Conservation (phyloP, 257 asterid genomes). For the Solanum rostratum region DNA sequence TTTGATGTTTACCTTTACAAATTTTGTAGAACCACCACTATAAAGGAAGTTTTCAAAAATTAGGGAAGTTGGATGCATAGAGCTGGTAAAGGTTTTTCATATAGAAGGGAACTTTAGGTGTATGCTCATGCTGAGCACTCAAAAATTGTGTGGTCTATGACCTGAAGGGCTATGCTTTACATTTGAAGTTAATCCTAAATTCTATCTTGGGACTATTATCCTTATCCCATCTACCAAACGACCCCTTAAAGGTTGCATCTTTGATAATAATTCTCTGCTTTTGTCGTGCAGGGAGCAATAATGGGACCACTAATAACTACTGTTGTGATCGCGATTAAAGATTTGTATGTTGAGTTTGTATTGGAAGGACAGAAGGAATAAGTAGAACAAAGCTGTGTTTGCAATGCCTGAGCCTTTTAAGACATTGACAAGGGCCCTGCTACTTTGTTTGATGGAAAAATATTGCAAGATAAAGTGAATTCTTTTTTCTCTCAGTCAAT, state of each 20-base stretch:
- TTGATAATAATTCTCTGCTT: background rate
- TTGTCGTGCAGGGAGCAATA: constrained; percentile 52
- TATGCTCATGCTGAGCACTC: background rate
- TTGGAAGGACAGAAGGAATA: constrained; percentile 33
- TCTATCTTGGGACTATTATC: too few relatives aligned
- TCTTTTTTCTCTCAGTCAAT: background rate
- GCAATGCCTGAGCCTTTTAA: background rate
- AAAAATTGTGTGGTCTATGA: background rate
- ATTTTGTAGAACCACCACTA: background rate
- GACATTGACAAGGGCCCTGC: background rate
- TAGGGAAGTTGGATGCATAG: background rate
- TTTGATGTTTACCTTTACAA: background rate
- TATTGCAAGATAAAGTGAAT: background rate
- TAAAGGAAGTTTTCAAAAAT: background rate
- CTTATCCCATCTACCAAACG: too few relatives aligned
- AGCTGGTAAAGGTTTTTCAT: background rate
- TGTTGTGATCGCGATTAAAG: constrained; percentile 57
- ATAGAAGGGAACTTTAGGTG: background rate
- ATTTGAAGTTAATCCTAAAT: too few relatives aligned
- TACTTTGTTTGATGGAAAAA: background rate
- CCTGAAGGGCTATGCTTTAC: background rate
- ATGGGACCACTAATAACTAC: constrained; percentile 73
- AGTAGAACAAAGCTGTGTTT: background rate
- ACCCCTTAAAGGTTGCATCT: background rate
- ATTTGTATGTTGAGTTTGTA: constrained; percentile 59